Percentiles rank a stretch among this genome's conserved stretches.
These are phyloP conservation scores for Aspergillus cavernicola DNA, from an alignment of 495 filamentous ascomycete species.

Conservation along the genomic window DNA sequence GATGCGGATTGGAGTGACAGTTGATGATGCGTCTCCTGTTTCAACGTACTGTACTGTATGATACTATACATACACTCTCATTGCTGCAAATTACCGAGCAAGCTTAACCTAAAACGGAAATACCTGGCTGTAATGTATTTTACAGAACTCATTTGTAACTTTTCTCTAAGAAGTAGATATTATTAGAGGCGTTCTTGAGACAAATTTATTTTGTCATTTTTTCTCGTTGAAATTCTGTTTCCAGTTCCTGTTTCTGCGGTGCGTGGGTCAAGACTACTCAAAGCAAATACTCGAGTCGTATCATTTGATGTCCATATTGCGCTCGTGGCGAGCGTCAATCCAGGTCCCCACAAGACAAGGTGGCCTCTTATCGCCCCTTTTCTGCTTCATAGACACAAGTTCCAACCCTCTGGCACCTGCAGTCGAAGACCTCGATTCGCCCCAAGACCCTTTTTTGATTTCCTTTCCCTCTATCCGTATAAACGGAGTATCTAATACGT, in stretches of 20 bases:
- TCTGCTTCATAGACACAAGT: slow-evolving; percentile 3
- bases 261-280: neutral
- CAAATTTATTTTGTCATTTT: neutral
- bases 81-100: no score
- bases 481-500: no score
- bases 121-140: neutral
- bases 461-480: neutral
- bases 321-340: slow-evolving; percentile 26
- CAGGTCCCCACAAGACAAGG: slow-evolving; percentile 16
- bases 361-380: slow-evolving; percentile 18
- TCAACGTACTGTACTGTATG: neutral
- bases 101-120: no score
- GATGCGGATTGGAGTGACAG: neutral
- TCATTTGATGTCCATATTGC: slow-evolving; percentile 17
- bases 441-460: neutral
- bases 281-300: neutral
- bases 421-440: neutral
- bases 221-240: neutral
- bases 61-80: neutral
- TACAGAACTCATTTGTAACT: neutral
- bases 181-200: neutral
- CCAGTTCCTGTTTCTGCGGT: neutral
- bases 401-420: neutral
- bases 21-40: neutral
- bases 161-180: no score